Base-by-base conservation (phyloP, 1,284 basidiomycete genomes). In the Cryptococcus deneoformans region DNA sequence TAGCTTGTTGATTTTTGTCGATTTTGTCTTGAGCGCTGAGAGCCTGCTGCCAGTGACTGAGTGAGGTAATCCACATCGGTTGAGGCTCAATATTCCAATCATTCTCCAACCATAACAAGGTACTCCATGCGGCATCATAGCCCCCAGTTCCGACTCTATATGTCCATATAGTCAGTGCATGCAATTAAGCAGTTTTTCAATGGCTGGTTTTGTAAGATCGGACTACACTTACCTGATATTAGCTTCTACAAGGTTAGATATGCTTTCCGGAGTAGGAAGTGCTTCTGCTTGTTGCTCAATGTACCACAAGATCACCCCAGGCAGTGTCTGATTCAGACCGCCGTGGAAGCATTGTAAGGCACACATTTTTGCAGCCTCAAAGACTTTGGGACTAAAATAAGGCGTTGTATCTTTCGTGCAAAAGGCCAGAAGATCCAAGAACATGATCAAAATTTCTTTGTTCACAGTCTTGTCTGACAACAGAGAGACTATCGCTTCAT, bases 61-160 rank as follows among this genome's bases (percentile, higher is more conserved):
- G 59, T n/a, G 70, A 68, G 9, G 69, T 70, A 36, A 73, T 68
- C 68, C 69, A 71, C 57, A 66, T 64, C 0, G 71, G 68, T 37
- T 70, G 61, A 10, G 69, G 68, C 44, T 65, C 62, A 8, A 60
- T 49, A 14, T 60, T 54, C 54, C 61, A 71, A 39, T 69, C 68
- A 24, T 69, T 68, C 42, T 62, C 53, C 9, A 69, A 56, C 65
- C 68, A 70, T 12, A 67, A 59, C 3, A 70, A 48, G 20, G 63
- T 66, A 36, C 62, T 66, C 69, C 69, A 73, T 16, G 71, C 71
- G 9, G 69, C 64, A 54, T 73, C 71, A 50, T 67, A 64, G 4
- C 68, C 68, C 53, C 50, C 35, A 7, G 29, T 34, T 14, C 47
- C 20, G 29, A 49, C 24, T 2, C 49, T 38, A 36, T 38, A n/a